Evolutionary conservation across 768 basidiomycete species (phyloP), one percentile per base, ranked within the genome.

Genomic region (Suillus bovinus): DNA sequence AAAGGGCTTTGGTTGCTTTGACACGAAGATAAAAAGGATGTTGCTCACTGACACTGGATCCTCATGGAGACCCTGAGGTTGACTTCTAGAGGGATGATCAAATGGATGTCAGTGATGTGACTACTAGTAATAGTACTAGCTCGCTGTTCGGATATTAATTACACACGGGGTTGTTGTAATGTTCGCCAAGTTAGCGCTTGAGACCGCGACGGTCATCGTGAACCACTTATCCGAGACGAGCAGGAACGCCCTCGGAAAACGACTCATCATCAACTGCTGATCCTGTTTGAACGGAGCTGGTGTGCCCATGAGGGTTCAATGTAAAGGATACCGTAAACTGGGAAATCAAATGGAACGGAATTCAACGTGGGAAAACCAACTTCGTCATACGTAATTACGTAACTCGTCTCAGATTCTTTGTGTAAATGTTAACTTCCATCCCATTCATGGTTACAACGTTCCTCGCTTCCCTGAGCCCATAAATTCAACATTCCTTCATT

Each of bases 131-230:
- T 5, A 13, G n/a, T n/a, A n/a, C n/a, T n/a, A 47, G 13, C 46
- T 27, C 24, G 34, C 29, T 58, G 38, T 39, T 57, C 70, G 71
- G 70, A 71, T 49, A 73, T 73, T 71, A 71, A 65, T 44, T 46
- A 49, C 39, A 59, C 50, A 44, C 64, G 50, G 63, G 41, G 16
- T 22, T 46, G 60, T 44, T 7, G 33, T 34, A 10, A 34, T 34
- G 33, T 5, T 46, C 39, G 5, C 57, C 13, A 41, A 10, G 5
- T 31, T 4, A 34, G 46, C 11, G 33, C 22, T 54, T 27, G 24
- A 47, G 29, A 42, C 36, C n/a, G 38, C n/a, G n/a, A n/a, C 16
- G 33, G 33, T 38, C 42, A 27, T 24, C 10, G 56, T 59, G 22
- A 17, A 46, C 46, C 7, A n/a, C n/a, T 44, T 20, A 39, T 39